Conservation (phyloP, 352 stramenopile species). For the Phytopythium sindhum region DNA sequence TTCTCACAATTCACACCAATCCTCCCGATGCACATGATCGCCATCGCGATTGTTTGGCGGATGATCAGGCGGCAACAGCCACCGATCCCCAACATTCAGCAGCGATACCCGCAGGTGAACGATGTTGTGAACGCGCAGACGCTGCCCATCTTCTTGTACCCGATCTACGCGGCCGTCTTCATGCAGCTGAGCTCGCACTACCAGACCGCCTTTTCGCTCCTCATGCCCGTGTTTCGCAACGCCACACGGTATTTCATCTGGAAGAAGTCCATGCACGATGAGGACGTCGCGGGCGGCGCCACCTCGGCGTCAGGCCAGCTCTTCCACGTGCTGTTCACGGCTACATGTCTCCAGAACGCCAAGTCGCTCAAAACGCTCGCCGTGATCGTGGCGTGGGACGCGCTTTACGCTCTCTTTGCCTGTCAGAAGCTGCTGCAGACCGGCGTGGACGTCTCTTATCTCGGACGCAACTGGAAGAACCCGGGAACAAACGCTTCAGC, state of each 20-base stretch:
- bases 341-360: constrained; percentile 31
- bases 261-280: constrained; percentile 12
- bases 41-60: neutral
- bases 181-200: constrained; percentile 12
- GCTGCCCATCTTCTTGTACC: constrained; percentile 26
- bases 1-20: constrained; percentile 18
- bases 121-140: constrained; percentile 10
- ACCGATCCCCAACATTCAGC: neutral
- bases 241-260: constrained; percentile 18
- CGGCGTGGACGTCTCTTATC: neutral
- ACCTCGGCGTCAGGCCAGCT: constrained; percentile 16
- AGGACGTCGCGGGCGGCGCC: constrained; percentile 22
- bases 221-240: constrained; percentile 27
- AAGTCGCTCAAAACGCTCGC: constrained; percentile 25
- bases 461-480: neutral
- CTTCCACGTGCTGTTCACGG: constrained; percentile 37
- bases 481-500: neutral
- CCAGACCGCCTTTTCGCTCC: constrained; percentile 25
- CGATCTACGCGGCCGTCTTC: constrained; percentile 25
- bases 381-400: constrained; percentile 20
- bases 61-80: constrained; percentile 1
- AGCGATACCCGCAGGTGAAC: constrained; percentile 4
- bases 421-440: constrained; percentile 16
- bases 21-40: constrained; percentile 10
- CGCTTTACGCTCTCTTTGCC: constrained; percentile 11